Evolutionary conservation across 2,329 filamentous ascomycete genomes (phyloP).

Genomic region (Cladorrhinum sp.): DNA sequence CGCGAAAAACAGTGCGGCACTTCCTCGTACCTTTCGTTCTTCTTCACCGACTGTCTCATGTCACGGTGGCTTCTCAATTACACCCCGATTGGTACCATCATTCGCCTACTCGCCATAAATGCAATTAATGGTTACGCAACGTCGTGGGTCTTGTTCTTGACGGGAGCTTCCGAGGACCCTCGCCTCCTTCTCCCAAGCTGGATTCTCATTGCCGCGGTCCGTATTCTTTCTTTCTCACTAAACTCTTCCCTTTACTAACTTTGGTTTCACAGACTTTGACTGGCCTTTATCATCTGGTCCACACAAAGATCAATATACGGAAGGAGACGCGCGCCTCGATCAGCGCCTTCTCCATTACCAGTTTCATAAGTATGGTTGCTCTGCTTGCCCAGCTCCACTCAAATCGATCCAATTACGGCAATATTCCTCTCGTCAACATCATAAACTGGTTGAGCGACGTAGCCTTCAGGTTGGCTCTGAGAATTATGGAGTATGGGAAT

Average conservation of each 20-base stretch:
- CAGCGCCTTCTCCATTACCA: constrained; percentile 71
- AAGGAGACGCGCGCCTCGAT: constrained; percentile 77
- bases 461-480: constrained; percentile 26
- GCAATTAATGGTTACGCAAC: constrained; percentile 73
- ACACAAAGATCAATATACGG: constrained; percentile 75
- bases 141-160: constrained; percentile 67
- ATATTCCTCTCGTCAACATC: constrained; percentile 55
- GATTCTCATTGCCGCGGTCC: constrained; percentile 72
- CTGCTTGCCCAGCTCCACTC: constrained; percentile 66
- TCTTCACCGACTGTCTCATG: not conserved
- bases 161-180: constrained; percentile 67
- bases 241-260: not conserved
- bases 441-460: constrained; percentile 40
- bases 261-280: constrained; percentile 58
- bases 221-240: constrained; percentile 25
- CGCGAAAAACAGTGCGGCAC: constrained; percentile 59
- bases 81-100: constrained; percentile 74
- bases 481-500: constrained; percentile 31
- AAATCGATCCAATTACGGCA: constrained; percentile 58
- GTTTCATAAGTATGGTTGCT: constrained; percentile 71
- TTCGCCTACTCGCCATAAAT: constrained; percentile 73
- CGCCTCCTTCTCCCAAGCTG: constrained; percentile 71
- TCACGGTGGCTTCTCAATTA: constrained; percentile 72
- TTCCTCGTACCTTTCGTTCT: constrained; percentile 38
- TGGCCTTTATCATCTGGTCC: constrained; percentile 71